Evolutionary conservation across 75 land plant species (phyloP), one percentile per base, ranked within the genome.

Genomic region (Pinus albicaulis): DNA sequence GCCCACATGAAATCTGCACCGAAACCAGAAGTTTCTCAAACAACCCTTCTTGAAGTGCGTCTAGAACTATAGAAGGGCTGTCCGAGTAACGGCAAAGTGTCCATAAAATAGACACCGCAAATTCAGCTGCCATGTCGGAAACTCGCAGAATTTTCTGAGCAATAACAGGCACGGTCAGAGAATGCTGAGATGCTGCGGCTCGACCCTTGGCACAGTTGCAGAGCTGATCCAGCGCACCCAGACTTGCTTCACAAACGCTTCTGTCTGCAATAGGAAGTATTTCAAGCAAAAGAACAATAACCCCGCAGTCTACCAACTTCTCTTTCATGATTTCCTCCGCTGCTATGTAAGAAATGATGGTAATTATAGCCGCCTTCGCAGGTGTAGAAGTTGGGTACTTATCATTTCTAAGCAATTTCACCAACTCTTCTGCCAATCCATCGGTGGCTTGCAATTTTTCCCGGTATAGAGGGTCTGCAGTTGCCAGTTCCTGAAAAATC

Each of bases 11-110:
- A 44, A 91, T 70, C 75, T 94, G 98, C 73, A 94, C 61, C 36
- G 92, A 65, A 76, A 92, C 62, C 83, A 95, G 63, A 0, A 95
- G 79, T 85, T 92, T 88, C 76, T 92, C 89, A 65, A 93, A 90
- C n/a, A 84, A 92, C 0, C 98, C 96, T 55, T 74, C 80, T 38
- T 82, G 82, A 44, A 91, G 81, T 0, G 92, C 90, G 52, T 95
- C 93, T 31, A 77, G 71, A 48, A 80, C 25, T 13, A 82, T 76
- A 55, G 56, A 26, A 22, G 70, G 63, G 13, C 57, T 55, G 7
- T 57, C 58, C 19, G 71, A 56, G 10, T 75, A 57, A 73, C 71
- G 79, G 80, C 86, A 66, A 19, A 94, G 82, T 72, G 80, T 86
- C 90, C 90, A 87, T 0, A 96, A 75, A 2, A 80, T 75, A 26